Evolutionary conservation across 129 eudicot genomes (phyloP), one percentile per base, ranked within the genome.

Genomic region (Chrysanthemum lavandulifolium): DNA sequence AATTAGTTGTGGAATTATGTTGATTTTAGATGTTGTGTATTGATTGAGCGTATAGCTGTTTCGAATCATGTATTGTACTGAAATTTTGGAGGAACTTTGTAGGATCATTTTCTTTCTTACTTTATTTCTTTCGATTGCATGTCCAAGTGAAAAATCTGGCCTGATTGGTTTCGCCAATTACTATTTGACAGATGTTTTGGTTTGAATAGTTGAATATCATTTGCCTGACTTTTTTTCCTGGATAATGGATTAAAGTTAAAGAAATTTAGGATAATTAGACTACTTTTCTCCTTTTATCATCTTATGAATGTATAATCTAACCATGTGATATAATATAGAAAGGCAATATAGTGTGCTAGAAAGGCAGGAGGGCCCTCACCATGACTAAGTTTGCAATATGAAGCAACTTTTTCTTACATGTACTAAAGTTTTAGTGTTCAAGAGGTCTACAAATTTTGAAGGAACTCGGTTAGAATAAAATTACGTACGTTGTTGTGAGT

Each of bases 101-200:
- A 3, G 54, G 8, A 6, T 50, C 54, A 50, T 50, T 3, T 13
- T 50, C 29, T 50, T 1, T 13, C 25, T 23, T 50, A 50, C 54
- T 2, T 50, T 50, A 11, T 50, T 50, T 50, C 54, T 50, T 50
- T 50, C 13, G 11, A 50, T 11, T 13, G 54, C 29, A 27, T 27
- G 43, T 4, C 0, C 5, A 36, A 36, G 43, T 36, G 36, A 31
- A 14, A 51, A 51, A 3, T 11, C 13, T 47, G 40, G 47, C 15
- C 58, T 60, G 76, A 61, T 27, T 61, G 33, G 36, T 10, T 27
- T 61, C 69, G 7, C 77, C 49, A 45, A 11, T n/a, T 72, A 45
- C n/a, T 5, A 9, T 13, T 14, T 43, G 15, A 60, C 43, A 59
- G 8, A 25, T 48, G 11, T 48, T 36, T 57, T 57, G 21, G 45